Evolutionary conservation across 768 basidiomycete species (phyloP), one percentile per base, ranked within the genome.

Genomic region (Strobilomyces confusus): DNA sequence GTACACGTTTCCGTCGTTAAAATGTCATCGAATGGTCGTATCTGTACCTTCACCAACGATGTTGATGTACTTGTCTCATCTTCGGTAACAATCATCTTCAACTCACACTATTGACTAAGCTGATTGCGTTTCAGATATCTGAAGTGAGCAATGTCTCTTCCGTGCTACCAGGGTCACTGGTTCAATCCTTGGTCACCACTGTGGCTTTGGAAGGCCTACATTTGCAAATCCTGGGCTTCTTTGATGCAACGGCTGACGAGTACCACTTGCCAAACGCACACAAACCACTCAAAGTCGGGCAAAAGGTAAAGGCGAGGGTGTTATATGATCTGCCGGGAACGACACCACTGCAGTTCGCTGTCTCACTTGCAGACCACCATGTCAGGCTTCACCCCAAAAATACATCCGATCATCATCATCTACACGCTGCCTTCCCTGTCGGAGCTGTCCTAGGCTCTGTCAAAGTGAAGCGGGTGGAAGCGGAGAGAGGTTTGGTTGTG

Each of bases 181-280:
- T 95, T 20, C 84, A 89, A 67, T 83, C 80, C 11, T 75, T 95
- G 36, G 79, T 99, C 52, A 97, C 93, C 2, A 82, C 83, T 19
- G 78, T 88, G 20, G 75, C 83, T 38, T 75, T 85, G 15, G 77
- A 72, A 23, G 97, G 97, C 17, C 72, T 98, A 32, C 90, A 89
- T 66, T 73, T 98, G 29, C 95, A 95, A 70, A 75, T 98, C 17
- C 78, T 95, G 23, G 94, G 92, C 0, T 95, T 88, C 69, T 98
- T 93, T 70, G 87, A 91, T 34, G 95, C 93, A 30, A 95, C 92
- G 1, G 77, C 89, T 23, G 94, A 97, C 63, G 76, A 82, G 33
- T 80, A 87, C 52, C 95, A 98, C 70, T 72, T 95, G 14, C 72
- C 73, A 13, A 60, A 67, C 6, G 61, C 72, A 37, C 72, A 69